phyloP scores from a whole-genome alignment of 2,329 filamentous ascomycete species.

The Teratosphaeria pseudoeucalypti region DNA sequence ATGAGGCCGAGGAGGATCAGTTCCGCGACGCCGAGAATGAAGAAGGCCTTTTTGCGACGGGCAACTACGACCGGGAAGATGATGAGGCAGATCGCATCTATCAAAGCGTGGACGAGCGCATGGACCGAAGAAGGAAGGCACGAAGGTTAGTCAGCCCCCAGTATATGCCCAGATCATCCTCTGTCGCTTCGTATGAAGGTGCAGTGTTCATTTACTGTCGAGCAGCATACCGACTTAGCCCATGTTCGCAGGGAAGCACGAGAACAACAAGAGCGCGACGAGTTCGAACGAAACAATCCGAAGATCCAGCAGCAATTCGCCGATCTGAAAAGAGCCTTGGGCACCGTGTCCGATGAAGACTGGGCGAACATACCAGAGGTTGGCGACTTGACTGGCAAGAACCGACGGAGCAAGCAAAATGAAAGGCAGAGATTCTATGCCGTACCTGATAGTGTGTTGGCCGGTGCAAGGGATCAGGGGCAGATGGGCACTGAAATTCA shows the following conservation, averaged over 20 bases:
- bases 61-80: conserved; percentile 93
- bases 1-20: conserved; percentile 65
- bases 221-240: conserved; percentile 68
- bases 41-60: conserved; percentile 86
- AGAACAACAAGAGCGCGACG: conserved; percentile 80
- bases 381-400: conserved; percentile 91
- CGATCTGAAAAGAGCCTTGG: conserved; percentile 82
- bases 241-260: conserved; percentile 69
- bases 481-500: conserved; percentile 83
- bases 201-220: conserved; percentile 37
- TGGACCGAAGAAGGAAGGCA: conserved; percentile 77
- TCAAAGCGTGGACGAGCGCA: conserved; percentile 89
- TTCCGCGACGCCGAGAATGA: conserved; percentile 98
- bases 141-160: conserved; percentile 61
- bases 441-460: conserved; percentile 89
- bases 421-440: conserved; percentile 78
- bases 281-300: conserved; percentile 94
- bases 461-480: conserved; percentile 67
- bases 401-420: conserved; percentile 70
- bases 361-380: conserved; percentile 95
- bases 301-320: conserved; percentile 98
- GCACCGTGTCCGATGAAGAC: conserved; percentile 83
- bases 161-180: neutral
- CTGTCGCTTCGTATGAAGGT: neutral
- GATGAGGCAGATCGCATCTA: conserved; percentile 97